A percentile compares a stretch with the other conserved stretches of the same genome.
These are phyloP conservation scores for Pseudomonodictys pantanalensis DNA, from an alignment of 495 filamentous ascomycete species.

Conservation along the genomic window DNA sequence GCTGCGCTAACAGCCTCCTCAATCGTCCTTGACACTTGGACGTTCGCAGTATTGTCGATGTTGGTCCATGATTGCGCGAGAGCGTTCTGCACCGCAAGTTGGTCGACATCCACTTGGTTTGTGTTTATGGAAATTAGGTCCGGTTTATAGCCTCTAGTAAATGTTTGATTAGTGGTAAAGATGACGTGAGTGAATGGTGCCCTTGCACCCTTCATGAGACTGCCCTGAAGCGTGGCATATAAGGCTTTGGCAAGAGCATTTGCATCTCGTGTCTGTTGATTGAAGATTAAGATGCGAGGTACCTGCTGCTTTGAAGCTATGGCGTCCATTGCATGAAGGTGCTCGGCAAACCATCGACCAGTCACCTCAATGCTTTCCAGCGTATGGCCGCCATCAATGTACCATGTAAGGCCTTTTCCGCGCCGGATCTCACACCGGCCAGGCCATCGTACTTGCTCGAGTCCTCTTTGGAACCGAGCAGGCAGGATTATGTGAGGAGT, in stretches of 20 bases:
- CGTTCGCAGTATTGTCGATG: conserved; percentile 59
- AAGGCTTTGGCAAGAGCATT: conserved; percentile 62
- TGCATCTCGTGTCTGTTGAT: conserved; percentile 86
- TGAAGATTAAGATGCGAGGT: conserved; percentile 71
- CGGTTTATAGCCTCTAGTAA: conserved; percentile 64
- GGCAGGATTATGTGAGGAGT: conserved; percentile 49
- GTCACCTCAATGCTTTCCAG: conserved; percentile 79
- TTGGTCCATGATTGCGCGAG: conserved; percentile 71
- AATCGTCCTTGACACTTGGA: conserved; percentile 70
- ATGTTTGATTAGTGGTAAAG: conserved; percentile 89
- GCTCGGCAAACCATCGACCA: conserved; percentile 73
- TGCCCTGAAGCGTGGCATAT: conserved; percentile 55
- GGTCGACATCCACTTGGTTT: conserved; percentile 62
- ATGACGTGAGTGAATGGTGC: conserved; percentile 73
- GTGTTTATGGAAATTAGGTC: conserved; percentile 78
- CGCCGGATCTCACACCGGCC: conserved; percentile 78
- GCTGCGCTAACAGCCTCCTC: conserved; percentile 79
- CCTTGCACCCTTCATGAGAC: conserved; percentile 45
- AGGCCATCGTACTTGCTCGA: conserved; percentile 71
- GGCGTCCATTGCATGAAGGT: conserved; percentile 36
- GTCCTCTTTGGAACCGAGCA: conserved; percentile 65
- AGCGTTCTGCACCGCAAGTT: conserved; percentile 67
- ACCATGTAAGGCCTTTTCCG: conserved; percentile 72
- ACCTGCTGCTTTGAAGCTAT: conserved; percentile 1
- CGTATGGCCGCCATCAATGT: conserved; percentile 90